Base-by-base conservation (phyloP, 495 filamentous ascomycete species). In the Penicillium steckii region DNA sequence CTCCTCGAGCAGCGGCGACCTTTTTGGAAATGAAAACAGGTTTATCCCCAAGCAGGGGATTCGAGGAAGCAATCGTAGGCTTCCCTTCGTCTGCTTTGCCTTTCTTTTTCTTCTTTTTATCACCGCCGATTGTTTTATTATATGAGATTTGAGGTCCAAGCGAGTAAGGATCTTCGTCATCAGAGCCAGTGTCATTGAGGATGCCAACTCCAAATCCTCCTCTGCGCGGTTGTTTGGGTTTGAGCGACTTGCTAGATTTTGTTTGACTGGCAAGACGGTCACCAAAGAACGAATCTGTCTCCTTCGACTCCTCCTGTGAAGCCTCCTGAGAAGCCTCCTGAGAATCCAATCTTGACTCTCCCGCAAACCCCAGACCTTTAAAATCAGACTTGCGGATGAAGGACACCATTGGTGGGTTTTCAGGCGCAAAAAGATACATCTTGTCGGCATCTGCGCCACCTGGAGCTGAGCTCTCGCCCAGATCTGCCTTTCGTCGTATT, bases 161-260 rank as follows among this genome's bases (percentile, higher is more conserved):
- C 40, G 89, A 89, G 70, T 97, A 97, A 0, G 89, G 89, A 61
- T 97, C 95, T 62, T 97, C 94, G 48, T 97, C 92, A 59, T 97
- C 94, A n/a, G 94, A 97, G 3, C 91, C 93, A 15, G 85, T 95
- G 53, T 97, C 94, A 61, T 97, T 98, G 45, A 98, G 68, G 18
- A 97, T 74, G 3, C 94, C 94, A 12, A 95, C 87, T 0, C 94
- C 94, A 42, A 98, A 90, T 0, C 86, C 88, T 42, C 85, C 81
- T 24, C 80, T 79, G 6, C 59, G 68, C 15, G 79, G 66, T 45
- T 72, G 80, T 32, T 81, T 80, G 12, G 77, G 73, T 46, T 77
- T 77, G 25, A 71, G 66, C 50, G 59, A 51, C 43, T 63, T 66
- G 13, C 58, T 43, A 13, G 38, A 21, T 42, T 73, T 70, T n/a